These are phyloP conservation scores for Anastatica hierochuntica DNA, from an alignment of 345 rosid species.

Conservation along the genomic window DNA sequence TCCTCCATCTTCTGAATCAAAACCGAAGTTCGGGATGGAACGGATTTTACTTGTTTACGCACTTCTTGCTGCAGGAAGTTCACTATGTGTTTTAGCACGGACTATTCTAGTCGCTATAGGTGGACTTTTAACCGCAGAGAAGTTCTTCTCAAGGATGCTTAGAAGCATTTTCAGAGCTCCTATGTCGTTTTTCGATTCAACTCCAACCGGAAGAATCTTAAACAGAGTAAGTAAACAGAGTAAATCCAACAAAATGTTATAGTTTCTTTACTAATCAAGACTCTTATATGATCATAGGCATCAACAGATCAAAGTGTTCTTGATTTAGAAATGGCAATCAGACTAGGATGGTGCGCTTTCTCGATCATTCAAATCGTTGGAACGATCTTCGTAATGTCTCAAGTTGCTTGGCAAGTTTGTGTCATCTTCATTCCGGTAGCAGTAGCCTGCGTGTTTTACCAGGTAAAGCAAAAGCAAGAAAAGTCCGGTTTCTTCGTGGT, in stretches of 20 bases:
- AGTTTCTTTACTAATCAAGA: not conserved
- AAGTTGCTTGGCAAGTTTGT: conserved; percentile 96
- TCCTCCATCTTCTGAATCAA: conserved; percentile 51
- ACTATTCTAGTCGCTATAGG: conserved; percentile 52
- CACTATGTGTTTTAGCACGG: conserved; percentile 62
- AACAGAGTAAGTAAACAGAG: conserved; percentile 54
- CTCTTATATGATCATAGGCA: conserved; percentile 37
- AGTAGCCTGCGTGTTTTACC: conserved; percentile 87
- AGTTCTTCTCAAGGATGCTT: conserved; percentile 69
- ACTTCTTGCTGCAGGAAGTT: conserved; percentile 58
- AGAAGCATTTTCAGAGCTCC: conserved; percentile 66
- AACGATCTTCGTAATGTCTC: conserved; percentile 81
- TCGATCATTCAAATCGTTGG: conserved; percentile 73
- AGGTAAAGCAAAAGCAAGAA: conserved; percentile 36
- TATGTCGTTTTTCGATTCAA: conserved; percentile 90
- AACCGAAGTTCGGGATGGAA: conserved; percentile 47
- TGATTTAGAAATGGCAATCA: conserved; percentile 75
- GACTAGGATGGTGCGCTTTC: conserved; percentile 88
- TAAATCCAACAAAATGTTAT: not conserved
- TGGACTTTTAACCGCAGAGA: conserved; percentile 74
- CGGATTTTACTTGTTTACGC: conserved; percentile 51
- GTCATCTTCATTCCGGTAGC: conserved; percentile 95
- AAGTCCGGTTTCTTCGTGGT: not conserved
- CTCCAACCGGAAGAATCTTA: conserved; percentile 90
- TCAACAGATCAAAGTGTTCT: conserved; percentile 88